A percentile compares a stretch with the other conserved stretches of the same genome.
Evolutionary conservation across 768 basidiomycete genomes (phyloP).

Genomic region (Pleurotus giganteus): DNA sequence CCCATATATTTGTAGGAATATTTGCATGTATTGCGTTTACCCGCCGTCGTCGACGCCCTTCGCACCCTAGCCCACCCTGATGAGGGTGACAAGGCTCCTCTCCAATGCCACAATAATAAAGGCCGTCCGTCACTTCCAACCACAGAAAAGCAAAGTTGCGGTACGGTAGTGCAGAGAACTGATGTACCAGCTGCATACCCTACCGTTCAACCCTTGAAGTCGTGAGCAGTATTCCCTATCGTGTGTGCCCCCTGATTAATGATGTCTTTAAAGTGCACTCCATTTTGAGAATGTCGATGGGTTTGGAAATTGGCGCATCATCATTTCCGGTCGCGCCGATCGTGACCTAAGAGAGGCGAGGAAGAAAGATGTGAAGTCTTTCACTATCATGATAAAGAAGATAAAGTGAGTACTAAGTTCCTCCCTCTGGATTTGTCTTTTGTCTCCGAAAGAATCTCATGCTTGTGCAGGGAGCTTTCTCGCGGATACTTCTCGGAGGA

Average conservation of each 20-base stretch:
- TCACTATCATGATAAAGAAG: slow-evolving; percentile 61
- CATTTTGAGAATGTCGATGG: slow-evolving; percentile 58
- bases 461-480: slow-evolving; percentile 56
- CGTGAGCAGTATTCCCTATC: slow-evolving; percentile 23
- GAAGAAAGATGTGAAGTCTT: slow-evolving; percentile 42
- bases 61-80: no score
- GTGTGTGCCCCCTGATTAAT: background rate
- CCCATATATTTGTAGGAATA: background rate
- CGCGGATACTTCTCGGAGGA: slow-evolving; percentile 66
- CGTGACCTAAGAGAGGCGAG: slow-evolving; percentile 46
- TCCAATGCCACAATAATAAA: no score
- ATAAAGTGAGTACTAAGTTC: slow-evolving; percentile 46
- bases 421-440: background rate
- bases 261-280: slow-evolving; percentile 33
- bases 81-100: no score
- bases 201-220: slow-evolving; percentile 55
- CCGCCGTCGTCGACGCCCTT: no score
- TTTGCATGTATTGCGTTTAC: no score
- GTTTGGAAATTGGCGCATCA: slow-evolving; percentile 64
- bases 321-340: slow-evolving; percentile 51
- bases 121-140: no score
- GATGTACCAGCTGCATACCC: slow-evolving; percentile 33
- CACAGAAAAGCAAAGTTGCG: no score
- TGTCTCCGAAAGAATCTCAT: background rate
- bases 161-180: background rate